Evolutionary conservation across 1,139 yeast genomes (phyloP).

Genomic region (Pichia kudriavzevii): DNA sequence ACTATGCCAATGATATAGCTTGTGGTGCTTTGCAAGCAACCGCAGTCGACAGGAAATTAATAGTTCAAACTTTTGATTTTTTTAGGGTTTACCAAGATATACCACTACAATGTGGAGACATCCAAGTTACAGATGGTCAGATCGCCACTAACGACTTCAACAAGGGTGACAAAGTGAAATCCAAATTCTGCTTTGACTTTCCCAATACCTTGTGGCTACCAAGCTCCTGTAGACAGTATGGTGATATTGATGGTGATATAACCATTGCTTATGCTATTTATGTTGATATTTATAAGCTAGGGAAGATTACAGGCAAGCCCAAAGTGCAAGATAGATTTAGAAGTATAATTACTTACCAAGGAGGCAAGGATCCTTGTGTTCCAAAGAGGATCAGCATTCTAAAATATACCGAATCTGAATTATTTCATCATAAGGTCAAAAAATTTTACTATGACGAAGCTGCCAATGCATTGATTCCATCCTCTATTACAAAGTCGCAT

Average conservation of each 20-base stretch:
- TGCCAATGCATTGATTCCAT: constrained; percentile 15
- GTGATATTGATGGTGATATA: constrained; percentile 8
- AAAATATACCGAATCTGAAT: neutral
- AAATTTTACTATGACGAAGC: constrained; percentile 15
- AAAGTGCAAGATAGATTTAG: neutral
- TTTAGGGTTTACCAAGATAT: constrained; percentile 4
- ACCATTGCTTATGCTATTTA: constrained; percentile 8
- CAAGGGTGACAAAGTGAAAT: constrained; percentile 8
- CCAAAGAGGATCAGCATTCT: neutral
- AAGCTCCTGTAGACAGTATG: constrained; percentile 8
- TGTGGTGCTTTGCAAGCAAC: constrained; percentile 1
- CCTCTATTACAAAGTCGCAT: constrained; percentile 16
- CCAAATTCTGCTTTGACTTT: constrained; percentile 7
- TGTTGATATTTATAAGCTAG: constrained; percentile 8
- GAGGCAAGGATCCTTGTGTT: constrained; percentile 8
- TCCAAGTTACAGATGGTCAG: neutral
- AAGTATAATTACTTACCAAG: constrained; percentile 9
- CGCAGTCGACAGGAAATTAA: neutral
- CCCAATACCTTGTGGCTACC: constrained; percentile 11
- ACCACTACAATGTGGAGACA: constrained; percentile 1
- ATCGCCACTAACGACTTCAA: constrained; percentile 1
- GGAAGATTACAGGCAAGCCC: constrained; percentile 3
- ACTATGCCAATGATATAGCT: constrained; percentile 3
- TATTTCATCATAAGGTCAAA: constrained; percentile 18
- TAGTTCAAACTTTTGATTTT: constrained; percentile 4